Evolutionary conservation across 345 rosid species (phyloP).

Genomic region (Lepidium aucheri): DNA sequence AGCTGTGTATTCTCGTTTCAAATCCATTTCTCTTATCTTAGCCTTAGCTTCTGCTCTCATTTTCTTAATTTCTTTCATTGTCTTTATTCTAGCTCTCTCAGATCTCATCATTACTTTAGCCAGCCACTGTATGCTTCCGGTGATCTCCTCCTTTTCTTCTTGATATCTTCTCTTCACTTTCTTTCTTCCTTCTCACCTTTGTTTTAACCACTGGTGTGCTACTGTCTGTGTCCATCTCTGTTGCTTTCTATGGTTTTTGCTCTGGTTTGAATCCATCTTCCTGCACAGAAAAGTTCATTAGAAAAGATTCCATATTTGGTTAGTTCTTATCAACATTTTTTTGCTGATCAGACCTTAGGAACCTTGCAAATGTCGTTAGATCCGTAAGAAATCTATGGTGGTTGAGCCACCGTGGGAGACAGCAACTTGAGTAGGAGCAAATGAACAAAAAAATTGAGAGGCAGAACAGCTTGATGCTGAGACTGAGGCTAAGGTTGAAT

Average conservation of each 20-base stretch:
- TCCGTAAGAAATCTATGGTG: conserved; percentile 45
- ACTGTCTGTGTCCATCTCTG: conserved; percentile 61
- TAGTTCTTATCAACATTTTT: not conserved
- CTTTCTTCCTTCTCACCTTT: conserved; percentile 38
- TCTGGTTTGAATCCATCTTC: conserved; percentile 54
- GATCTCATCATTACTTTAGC: conserved; percentile 80
- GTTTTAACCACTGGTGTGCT: conserved; percentile 70
- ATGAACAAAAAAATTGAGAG: conserved; percentile 33
- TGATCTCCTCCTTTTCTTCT: conserved; percentile 50
- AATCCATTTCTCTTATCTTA: conserved; percentile 77
- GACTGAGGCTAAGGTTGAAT: conserved; percentile 18
- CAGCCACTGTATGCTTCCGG: conserved; percentile 74
- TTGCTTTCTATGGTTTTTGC: too few relatives aligned
- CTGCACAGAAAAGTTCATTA: conserved; percentile 25
- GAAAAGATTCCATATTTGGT: not conserved
- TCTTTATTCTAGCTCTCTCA: conserved; percentile 82
- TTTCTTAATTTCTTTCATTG: conserved; percentile 76
- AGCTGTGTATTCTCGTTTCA: conserved; percentile 80
- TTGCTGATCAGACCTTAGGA: conserved; percentile 34
- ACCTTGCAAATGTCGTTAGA: conserved; percentile 58
- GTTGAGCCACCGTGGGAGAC: conserved; percentile 22
- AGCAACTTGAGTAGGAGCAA: conserved; percentile 40
- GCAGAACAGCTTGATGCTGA: conserved; percentile 16
- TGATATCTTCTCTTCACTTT: conserved; percentile 38
- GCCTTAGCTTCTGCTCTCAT: conserved; percentile 90